These are phyloP conservation scores for Excoecaria cochinchinensis DNA, from an alignment of 345 rosid genomes.

Conservation along the genomic window DNA sequence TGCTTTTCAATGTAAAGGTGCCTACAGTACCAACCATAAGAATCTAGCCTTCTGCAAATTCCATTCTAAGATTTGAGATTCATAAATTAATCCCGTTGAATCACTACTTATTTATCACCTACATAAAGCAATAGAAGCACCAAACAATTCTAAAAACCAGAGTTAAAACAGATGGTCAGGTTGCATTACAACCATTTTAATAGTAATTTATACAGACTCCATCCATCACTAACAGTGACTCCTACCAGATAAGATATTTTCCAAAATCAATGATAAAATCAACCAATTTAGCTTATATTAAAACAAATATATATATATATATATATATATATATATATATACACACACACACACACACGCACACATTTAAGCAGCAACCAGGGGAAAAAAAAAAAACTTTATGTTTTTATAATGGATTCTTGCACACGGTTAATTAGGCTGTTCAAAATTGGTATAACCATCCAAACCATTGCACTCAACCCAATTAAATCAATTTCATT, in stretches of 20 bases:
- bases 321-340: no score
- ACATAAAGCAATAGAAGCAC: neutral
- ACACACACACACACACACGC: no score
- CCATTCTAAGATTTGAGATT: conserved; percentile 11
- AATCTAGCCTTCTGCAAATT: conserved; percentile 21
- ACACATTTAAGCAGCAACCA: neutral
- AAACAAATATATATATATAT: no score
- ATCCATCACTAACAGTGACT: neutral
- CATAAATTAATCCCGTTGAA: conserved; percentile 5
- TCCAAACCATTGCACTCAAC: no score
- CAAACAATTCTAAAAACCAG: no score
- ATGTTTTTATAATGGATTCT: no score
- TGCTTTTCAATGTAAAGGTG: conserved; percentile 53
- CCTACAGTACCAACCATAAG: conserved; percentile 37
- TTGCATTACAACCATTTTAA: neutral
- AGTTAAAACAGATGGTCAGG: neutral
- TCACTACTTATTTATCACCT: neutral
- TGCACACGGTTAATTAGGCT: no score
- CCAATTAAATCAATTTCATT: no score
- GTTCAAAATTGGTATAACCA: no score
- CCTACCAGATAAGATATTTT: neutral
- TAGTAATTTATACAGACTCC: neutral
- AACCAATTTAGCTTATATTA: neutral
- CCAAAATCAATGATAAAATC: neutral
- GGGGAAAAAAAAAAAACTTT: no score